A percentile compares a stretch with the other conserved stretches of the same genome.
These are phyloP conservation scores for Mycena galopus DNA, from an alignment of 768 basidiomycete species.

Conservation along the genomic window DNA sequence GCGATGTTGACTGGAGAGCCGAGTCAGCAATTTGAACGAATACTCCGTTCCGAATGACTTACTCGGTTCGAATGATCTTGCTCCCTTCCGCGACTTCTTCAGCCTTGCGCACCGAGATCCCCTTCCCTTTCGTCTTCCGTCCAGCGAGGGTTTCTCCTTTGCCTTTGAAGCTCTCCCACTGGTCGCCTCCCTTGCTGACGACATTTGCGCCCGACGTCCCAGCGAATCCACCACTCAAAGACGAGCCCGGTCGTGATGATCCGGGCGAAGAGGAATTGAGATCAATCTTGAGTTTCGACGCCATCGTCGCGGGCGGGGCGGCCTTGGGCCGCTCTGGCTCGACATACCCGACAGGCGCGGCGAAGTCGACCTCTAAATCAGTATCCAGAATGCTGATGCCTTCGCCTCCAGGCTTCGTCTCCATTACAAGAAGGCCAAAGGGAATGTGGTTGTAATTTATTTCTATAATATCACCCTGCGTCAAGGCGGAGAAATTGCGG, in stretches of 20 bases:
- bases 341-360: constrained; percentile 91
- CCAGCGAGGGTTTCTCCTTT: constrained; percentile 92
- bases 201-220: constrained; percentile 61
- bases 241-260: constrained; percentile 84
- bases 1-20: constrained; percentile 73
- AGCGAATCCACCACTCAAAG: constrained; percentile 77
- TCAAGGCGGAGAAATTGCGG: constrained; percentile 91
- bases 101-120: constrained; percentile 84
- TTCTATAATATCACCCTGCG: constrained; percentile 97
- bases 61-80: constrained; percentile 95
- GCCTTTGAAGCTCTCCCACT: constrained; percentile 97
- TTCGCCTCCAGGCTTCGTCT: constrained; percentile 85
- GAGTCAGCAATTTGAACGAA: constrained; percentile 17
- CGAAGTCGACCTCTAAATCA: constrained; percentile 98
- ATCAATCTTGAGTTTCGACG: constrained; percentile 96
- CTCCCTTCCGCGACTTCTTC: constrained; percentile 85
- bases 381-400: constrained; percentile 95
- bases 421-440: constrained; percentile 97
- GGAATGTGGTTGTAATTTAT: constrained; percentile 97
- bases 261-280: constrained; percentile 88
- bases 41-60: constrained; percentile 47
- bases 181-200: constrained; percentile 82
- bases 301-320: constrained; percentile 90
- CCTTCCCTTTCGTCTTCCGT: constrained; percentile 95
- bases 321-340: constrained; percentile 92